Evolutionary conservation across 176 grass and related monocot genomes (phyloP), one percentile per base, ranked within the genome.

Genomic region (Musa beccarii): DNA sequence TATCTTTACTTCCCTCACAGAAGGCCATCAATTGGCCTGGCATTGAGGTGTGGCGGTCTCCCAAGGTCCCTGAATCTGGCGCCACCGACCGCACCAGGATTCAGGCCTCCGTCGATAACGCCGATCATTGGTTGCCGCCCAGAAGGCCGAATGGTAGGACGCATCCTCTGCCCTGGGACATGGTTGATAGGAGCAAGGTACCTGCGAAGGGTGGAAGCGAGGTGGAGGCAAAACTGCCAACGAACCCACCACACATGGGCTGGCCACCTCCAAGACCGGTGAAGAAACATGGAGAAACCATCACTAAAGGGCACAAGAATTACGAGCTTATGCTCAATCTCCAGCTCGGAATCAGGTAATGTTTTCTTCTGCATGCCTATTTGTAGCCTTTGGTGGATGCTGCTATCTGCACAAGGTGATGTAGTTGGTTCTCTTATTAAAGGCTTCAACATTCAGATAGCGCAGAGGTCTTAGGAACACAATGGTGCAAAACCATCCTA

Each of bases 321-420:
- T 99, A 91, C 79, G 88, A 89, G 76, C 90, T 99, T 22, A 99
- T 99, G 90, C 86, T 99, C 26, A 99, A 99, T 77, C 80, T 99
- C 80, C 90, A 99, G 79, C 95, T 99, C 15, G 95, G 95, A 14
- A 94, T 99, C 82, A 99, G 95, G 95, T 94, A 76, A 16, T 68
- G 12, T 51, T 19, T 1, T 10, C 24, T 54, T 24, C 50, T 51
- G 17, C 59, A 20, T 22, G 8, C 2, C 20, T 25, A 22, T 54
- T 15, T 54, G 15, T 23, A 22, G n/a, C 67, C 34, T 69, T 63
- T 63, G 34, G 34, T 43, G 34, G 34, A 43, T 43, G 17, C 55
- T 59, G 13, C 55, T 59, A 15, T 12, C 3, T 59, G 55, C 17
- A 59, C 3, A 8, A 6, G 51, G 9, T 34, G 25, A 50, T 70